phyloP scores from a whole-genome alignment of 495 filamentous ascomycete species.

The Daldinia bambusicola region DNA sequence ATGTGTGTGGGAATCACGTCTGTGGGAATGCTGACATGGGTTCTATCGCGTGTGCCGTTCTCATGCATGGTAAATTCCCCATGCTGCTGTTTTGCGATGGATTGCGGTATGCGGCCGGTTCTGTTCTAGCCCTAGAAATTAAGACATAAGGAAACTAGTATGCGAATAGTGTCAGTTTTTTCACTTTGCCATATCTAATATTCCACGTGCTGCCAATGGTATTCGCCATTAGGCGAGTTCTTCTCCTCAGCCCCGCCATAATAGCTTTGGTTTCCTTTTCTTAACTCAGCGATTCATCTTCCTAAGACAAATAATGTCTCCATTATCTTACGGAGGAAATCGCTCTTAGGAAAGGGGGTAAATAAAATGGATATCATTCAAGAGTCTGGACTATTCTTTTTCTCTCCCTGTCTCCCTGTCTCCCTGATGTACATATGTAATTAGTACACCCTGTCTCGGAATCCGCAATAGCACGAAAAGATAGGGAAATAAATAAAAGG shows the following conservation, averaged over 20 bases:
- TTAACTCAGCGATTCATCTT: background rate
- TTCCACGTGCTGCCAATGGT: constrained; percentile 23
- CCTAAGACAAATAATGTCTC: constrained; percentile 2
- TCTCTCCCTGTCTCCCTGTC: background rate
- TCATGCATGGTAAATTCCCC: constrained; percentile 33
- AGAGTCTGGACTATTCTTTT: background rate
- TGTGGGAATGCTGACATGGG: constrained; percentile 15
- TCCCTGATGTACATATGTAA: too few species aligned
- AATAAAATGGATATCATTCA: background rate
- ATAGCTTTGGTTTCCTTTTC: background rate
- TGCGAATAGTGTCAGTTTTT: background rate
- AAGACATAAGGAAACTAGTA: constrained; percentile 9
- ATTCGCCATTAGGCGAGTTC: constrained; percentile 31
- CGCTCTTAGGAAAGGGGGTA: background rate
- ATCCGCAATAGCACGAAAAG: constrained; percentile 1
- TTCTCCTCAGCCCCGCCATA: constrained; percentile 21
- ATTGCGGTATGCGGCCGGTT: constrained; percentile 14
- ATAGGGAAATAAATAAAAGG: background rate
- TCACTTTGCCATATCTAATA: constrained; percentile 4
- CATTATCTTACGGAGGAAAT: background rate
- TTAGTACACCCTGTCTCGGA: constrained; percentile 13
- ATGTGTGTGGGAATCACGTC: background rate
- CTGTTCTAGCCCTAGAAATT: constrained; percentile 34
- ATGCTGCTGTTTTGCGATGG: constrained; percentile 30
- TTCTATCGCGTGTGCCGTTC: constrained; percentile 37